phyloP scores from a whole-genome alignment of 306 rosid species.

The Ormosia emarginata region DNA sequence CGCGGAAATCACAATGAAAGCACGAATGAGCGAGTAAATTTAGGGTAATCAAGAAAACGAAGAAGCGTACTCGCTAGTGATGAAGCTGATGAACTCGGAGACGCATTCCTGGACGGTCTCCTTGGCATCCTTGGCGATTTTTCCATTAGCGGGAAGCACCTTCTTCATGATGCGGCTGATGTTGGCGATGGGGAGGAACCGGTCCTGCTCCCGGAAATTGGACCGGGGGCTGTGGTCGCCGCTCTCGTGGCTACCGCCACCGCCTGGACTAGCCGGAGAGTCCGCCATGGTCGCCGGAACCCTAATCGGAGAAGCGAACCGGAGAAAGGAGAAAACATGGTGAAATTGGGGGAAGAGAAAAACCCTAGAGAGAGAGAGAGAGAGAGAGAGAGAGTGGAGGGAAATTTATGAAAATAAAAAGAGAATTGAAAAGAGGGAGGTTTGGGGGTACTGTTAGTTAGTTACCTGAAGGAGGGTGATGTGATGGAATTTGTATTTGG shows the following conservation, averaged over 20 bases:
- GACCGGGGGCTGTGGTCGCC: slow-evolving; percentile 84
- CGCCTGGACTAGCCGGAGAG: slow-evolving; percentile 70
- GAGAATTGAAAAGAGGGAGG: neutral
- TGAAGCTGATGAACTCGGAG: slow-evolving; percentile 87
- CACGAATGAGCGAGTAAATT: neutral
- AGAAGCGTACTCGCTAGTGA: slow-evolving; percentile 75
- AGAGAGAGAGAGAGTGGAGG: neutral
- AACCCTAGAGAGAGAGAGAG: neutral
- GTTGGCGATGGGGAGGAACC: slow-evolving; percentile 79
- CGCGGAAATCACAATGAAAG: neutral
- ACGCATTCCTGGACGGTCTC: slow-evolving; percentile 90
- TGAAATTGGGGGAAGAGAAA: slow-evolving; percentile 16
- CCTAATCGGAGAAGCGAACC: slow-evolving; percentile 33
- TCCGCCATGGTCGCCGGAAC: slow-evolving; percentile 58
- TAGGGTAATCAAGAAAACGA: neutral
- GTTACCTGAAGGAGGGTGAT: slow-evolving; percentile 16
- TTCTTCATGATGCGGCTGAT: slow-evolving; percentile 90
- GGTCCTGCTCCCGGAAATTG: slow-evolving; percentile 72
- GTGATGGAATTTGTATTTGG: neutral
- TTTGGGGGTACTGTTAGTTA: too few species aligned
- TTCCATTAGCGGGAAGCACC: slow-evolving; percentile 86
- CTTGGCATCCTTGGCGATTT: slow-evolving; percentile 88
- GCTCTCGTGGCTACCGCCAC: slow-evolving; percentile 75
- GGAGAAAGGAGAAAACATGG: slow-evolving; percentile 11
- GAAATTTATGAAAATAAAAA: neutral